Conservation (phyloP, 495 filamentous ascomycete genomes). For the Parmelia sp. region DNA sequence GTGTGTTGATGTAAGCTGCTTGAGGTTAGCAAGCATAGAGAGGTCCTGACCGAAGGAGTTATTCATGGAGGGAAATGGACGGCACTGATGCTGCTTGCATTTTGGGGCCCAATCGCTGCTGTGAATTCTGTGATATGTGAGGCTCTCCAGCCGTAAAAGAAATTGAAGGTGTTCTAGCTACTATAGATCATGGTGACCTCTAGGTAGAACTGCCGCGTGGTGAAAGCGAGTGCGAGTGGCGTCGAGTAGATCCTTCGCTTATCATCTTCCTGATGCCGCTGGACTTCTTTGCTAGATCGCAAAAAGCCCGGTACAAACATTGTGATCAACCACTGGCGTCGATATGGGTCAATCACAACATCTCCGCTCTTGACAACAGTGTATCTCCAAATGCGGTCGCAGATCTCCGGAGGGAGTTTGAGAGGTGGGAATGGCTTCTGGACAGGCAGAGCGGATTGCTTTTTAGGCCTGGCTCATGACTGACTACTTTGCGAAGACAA, state of each 20-base stretch:
- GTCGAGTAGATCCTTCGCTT: background rate
- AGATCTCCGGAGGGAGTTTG: conserved; percentile 8
- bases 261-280: background rate
- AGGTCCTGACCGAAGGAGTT: background rate
- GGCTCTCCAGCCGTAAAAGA: background rate
- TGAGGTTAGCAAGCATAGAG: background rate
- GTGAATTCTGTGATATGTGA: background rate
- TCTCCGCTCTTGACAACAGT: background rate
- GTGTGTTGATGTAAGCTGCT: background rate
- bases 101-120: background rate
- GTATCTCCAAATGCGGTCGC: conserved; percentile 5
- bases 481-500: background rate
- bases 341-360: background rate
- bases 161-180: background rate
- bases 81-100: background rate
- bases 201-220: conserved; percentile 7
- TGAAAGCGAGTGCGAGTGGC: conserved; percentile 4
- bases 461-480: background rate
- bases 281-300: background rate
- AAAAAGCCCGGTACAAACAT: background rate
- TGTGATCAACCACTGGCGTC: background rate
- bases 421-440: background rate
- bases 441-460: background rate
- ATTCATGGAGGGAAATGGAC: background rate
- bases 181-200: conserved; percentile 13